Evolutionary conservation across 352 stramenopile species (phyloP), one percentile per base, ranked within the genome.

Genomic region (Phytophthora crassamura): DNA sequence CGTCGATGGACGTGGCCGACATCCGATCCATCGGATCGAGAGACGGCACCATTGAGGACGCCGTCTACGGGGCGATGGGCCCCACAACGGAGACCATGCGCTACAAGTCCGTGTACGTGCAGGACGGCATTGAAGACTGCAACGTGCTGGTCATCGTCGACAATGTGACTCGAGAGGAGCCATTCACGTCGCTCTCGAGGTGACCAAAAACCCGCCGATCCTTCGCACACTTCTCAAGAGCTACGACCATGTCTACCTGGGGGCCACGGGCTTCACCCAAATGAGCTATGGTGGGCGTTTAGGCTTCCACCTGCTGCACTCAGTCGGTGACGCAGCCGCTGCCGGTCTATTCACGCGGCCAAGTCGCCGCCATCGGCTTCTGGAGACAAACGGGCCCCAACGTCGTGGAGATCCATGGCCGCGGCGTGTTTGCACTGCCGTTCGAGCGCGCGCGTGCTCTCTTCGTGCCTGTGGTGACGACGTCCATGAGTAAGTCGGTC

Each of bases 171-270:
- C 12, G 47, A 57, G 55, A 66, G 11, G 48, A 69, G 9, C 65
- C 69, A 4, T 67, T 72, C 15, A 61, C 38, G 2, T 50, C 36
- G 15, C 55, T 71, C 6, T 69, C 69, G 3, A 69, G 49, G 61
- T 69, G 35, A 59, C 69, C 16, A 62, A 74, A 51, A 75, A 72
- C 47, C 50, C 51, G 9, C 59, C 66, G 9, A 53, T 70, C 20
- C 65, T 72, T 40, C 69, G 65, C 2, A 68, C 33, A 20, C 61
- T 74, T 20, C 56, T 72, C 12, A 73, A 72, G 42, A 72, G 60
- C 22, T 69, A 73, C n/a, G 71, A 75, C 45, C 71, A 74, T 43
- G 59, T 78, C 3, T 78, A 75, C 58, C 22, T 78, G 39, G 71
- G 75, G 16, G 53, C 71, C 1, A 73, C 63, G 39, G 66, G 61